Conservation (phyloP, 345 rosid species). For the Arabidopsis arenosa region DNA sequence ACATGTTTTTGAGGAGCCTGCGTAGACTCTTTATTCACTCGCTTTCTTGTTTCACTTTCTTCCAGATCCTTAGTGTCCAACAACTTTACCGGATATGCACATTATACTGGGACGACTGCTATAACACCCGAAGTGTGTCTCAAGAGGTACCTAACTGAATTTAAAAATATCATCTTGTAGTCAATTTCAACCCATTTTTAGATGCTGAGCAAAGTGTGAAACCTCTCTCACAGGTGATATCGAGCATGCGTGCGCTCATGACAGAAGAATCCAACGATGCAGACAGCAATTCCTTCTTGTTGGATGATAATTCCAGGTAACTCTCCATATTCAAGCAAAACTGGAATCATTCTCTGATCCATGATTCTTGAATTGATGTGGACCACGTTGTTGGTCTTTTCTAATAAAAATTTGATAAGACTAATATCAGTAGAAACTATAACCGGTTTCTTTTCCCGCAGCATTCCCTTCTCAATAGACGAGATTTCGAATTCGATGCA, state of each 20-base stretch:
- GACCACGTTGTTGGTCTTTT: background rate
- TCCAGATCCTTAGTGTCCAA: constrained; percentile 93
- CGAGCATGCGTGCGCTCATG: constrained; percentile 98
- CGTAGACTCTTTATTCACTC: background rate
- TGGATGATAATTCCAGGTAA: constrained; percentile 92
- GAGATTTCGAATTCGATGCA: constrained; percentile 80
- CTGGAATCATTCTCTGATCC: background rate
- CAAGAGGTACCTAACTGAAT: constrained; percentile 57
- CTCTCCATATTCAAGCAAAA: constrained; percentile 1
- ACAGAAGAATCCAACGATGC: constrained; percentile 94
- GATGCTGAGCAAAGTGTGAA: constrained; percentile 25
- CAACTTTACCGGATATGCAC: constrained; percentile 97
- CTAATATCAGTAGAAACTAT: background rate
- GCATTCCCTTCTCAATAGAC: constrained; percentile 97
- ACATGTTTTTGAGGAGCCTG: constrained; percentile 13
- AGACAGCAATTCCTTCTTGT: constrained; percentile 81
- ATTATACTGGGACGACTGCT: constrained; percentile 96
- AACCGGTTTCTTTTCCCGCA: constrained; percentile 39
- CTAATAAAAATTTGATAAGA: background rate
- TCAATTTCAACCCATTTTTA: background rate
- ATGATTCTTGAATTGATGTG: background rate
- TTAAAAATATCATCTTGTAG: background rate
- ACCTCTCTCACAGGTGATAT: constrained; percentile 69
- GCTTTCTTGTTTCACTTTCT: constrained; percentile 20
- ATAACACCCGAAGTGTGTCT: constrained; percentile 93